These are phyloP conservation scores for Fusarium sp. DNA, from an alignment of 2,329 filamentous ascomycete genomes.

Conservation along the genomic window DNA sequence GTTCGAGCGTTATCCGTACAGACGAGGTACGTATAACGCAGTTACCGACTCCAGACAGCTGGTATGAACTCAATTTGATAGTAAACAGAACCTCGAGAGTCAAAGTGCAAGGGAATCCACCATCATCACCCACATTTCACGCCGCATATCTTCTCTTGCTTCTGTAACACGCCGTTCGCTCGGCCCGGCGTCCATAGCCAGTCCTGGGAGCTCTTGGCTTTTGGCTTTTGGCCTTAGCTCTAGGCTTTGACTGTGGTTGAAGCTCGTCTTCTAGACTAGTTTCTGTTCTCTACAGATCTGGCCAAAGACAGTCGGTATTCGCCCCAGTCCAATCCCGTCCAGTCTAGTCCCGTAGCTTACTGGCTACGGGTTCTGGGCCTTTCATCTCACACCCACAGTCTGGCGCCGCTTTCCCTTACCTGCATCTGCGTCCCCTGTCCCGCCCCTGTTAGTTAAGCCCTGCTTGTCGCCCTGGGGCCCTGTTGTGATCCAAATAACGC, in stretches of 20 bases:
- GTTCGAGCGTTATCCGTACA: constrained; percentile 2
- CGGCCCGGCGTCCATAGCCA: constrained; percentile 26
- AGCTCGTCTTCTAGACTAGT: constrained; percentile 12
- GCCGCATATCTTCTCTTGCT: neutral
- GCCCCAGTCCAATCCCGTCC: constrained; percentile 13
- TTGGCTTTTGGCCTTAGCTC: neutral
- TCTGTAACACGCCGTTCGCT: constrained; percentile 36
- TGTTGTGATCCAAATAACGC: constrained; percentile 48
- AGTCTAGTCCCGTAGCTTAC: constrained; percentile 5
- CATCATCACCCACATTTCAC: constrained; percentile 16
- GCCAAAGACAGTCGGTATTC: constrained; percentile 7
- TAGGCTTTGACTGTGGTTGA: constrained; percentile 10
- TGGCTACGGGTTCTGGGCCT: constrained; percentile 44
- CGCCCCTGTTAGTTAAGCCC: constrained; percentile 38
- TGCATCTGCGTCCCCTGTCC: constrained; percentile 38
- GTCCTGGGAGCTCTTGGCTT: constrained; percentile 10
- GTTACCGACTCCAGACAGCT: neutral
- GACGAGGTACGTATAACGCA: neutral
- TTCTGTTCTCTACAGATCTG: constrained; percentile 7
- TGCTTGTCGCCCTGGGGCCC: constrained; percentile 33
- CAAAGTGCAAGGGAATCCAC: constrained; percentile 13
- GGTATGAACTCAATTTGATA: constrained; percentile 2
- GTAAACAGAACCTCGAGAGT: constrained; percentile 13
- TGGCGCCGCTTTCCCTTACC: constrained; percentile 46
- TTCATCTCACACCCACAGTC: constrained; percentile 35